Evolutionary conservation across 2,329 filamentous ascomycete genomes (phyloP).

Genomic region (Sporothrix globosa): DNA sequence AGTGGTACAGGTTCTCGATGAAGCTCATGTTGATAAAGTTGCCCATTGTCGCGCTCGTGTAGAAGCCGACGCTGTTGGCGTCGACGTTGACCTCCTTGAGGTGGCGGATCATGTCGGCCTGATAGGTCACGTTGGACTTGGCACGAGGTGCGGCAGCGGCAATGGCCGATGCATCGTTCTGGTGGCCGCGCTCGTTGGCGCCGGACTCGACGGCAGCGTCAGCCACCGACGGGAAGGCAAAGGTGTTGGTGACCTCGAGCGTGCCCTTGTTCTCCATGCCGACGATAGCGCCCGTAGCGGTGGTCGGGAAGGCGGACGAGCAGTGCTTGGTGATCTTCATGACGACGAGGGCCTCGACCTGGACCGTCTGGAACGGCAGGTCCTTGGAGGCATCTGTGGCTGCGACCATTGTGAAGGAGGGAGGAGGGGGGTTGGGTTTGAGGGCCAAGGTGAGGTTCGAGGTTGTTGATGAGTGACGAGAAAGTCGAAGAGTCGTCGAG

Average conservation of each 20-base stretch:
- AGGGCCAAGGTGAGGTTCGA: neutral
- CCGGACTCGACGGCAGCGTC: slow-evolving; percentile 58
- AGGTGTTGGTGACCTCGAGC: slow-evolving; percentile 91
- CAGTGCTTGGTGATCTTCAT: slow-evolving; percentile 99
- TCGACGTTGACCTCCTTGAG: slow-evolving; percentile 97
- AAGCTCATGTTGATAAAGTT: slow-evolving; percentile 95
- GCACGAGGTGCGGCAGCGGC: slow-evolving; percentile 88
- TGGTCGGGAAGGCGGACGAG: slow-evolving; percentile 82
- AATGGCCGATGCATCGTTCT: slow-evolving; percentile 72
- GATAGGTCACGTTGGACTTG: slow-evolving; percentile 86
- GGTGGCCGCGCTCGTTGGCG: slow-evolving; percentile 52
- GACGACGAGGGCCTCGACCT: slow-evolving; percentile 93
- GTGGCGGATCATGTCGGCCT: slow-evolving; percentile 96
- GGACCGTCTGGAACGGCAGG: slow-evolving; percentile 78
- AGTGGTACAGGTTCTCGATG: slow-evolving; percentile 97
- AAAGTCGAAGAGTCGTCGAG: neutral
- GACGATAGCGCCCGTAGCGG: slow-evolving; percentile 85
- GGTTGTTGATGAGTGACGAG: neutral
- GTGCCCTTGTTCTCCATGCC: slow-evolving; percentile 85
- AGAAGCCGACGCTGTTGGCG: slow-evolving; percentile 97
- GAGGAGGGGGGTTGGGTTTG: neutral
- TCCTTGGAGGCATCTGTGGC: slow-evolving; percentile 63
- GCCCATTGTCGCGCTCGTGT: slow-evolving; percentile 97
- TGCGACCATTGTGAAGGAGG: slow-evolving; percentile 32
- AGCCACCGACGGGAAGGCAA: slow-evolving; percentile 88